A percentile compares a stretch with the other conserved stretches of the same genome.
phyloP scores from a whole-genome alignment of 495 filamentous ascomycete species.

The Thermochaetoides thermophila region DNA sequence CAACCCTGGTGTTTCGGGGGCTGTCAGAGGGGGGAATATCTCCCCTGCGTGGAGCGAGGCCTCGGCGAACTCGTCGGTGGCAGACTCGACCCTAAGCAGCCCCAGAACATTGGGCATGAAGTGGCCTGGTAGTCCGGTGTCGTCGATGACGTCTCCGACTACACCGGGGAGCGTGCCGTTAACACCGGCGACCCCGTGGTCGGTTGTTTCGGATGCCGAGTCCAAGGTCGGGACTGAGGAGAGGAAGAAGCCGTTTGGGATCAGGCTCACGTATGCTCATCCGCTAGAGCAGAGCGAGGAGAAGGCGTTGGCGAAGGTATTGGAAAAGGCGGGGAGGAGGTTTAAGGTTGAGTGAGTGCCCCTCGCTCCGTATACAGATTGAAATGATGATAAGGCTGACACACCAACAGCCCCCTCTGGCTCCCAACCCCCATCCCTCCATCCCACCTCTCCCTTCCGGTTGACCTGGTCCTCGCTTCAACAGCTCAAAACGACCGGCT shows the following conservation, averaged over 20 bases:
- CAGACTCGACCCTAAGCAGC: slow-evolving; percentile 1
- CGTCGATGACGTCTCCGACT: slow-evolving; percentile 13
- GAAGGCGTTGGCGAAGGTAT: slow-evolving; percentile 22
- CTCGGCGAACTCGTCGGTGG: slow-evolving; percentile 10
- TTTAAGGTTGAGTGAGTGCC: slow-evolving; percentile 25
- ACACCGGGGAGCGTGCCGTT: slow-evolving; percentile 21
- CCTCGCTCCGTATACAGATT: neutral
- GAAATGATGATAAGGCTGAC: slow-evolving; percentile 1
- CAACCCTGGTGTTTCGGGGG: too few relatives aligned
- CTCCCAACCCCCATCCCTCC: slow-evolving; percentile 22
- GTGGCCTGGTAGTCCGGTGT: slow-evolving; percentile 5
- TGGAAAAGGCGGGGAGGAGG: slow-evolving; percentile 30
- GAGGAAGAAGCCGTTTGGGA: slow-evolving; percentile 23
- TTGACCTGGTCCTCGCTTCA: slow-evolving; percentile 47
- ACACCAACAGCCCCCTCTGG: slow-evolving; percentile 20
- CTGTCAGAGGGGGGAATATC: slow-evolving; percentile 11
- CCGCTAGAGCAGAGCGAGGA: slow-evolving; percentile 21
- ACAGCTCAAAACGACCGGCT: slow-evolving; percentile 53
- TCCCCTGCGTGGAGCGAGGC: slow-evolving; percentile 20
- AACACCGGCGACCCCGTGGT: slow-evolving; percentile 30
- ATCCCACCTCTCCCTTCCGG: slow-evolving; percentile 23
- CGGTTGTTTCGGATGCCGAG: slow-evolving; percentile 17
- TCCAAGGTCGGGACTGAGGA: slow-evolving; percentile 3
- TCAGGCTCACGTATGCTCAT: slow-evolving; percentile 22
- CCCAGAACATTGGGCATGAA: neutral